Evolutionary conservation across 495 filamentous ascomycete species (phyloP), one percentile per base, ranked within the genome.

Genomic region (Trichodelitschia bisporula): DNA sequence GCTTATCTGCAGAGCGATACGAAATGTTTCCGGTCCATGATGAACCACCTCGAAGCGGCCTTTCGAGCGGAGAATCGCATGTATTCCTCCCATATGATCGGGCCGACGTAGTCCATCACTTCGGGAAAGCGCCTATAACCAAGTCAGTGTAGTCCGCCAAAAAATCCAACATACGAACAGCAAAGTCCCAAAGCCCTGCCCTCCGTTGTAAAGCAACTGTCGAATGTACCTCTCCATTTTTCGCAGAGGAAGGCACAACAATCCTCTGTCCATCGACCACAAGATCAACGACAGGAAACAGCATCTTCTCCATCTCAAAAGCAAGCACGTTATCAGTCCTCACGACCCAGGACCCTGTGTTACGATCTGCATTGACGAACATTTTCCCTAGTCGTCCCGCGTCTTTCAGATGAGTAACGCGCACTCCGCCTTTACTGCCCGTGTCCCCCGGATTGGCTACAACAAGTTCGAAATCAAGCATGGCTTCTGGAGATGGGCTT

Each of bases 1-100:
- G 15, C 64, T 56, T n/a, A 66, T 51, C 32, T 68, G 65, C 8
- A 64, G 40, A 1, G 61, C 63, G 18, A 58, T 34, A 26, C 40
- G 30, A 9, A 41, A 36, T 13, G 42, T 40, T 11, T 40, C 40
- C 13, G 26, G 18, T 13, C 45, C 45, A 33, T 48, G 44, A 33
- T 42, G 32, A 29, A 32, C 39, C 31, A 69, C 63, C 4, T 40
- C 36, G 31, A 70, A 63, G 15, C 36, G 38, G 11, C 56, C 57
- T 4, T 34, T 31, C 2, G 57, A 52, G 29, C 51, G 47, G 17
- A 69, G 35, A 14, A 69, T 59, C 18, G 63, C 54, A 40, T 61
- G 55, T 30, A 71, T 38, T 24, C 47, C 40, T 2, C 65, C 65
- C 5, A 54, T 41, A 28, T 69, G 62, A 29, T 5, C 6, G 44